A percentile compares a stretch with the other conserved stretches of the same genome.
phyloP scores from a whole-genome alignment of 352 stramenopile genomes.

The Chrysophaeum taylorii region DNA sequence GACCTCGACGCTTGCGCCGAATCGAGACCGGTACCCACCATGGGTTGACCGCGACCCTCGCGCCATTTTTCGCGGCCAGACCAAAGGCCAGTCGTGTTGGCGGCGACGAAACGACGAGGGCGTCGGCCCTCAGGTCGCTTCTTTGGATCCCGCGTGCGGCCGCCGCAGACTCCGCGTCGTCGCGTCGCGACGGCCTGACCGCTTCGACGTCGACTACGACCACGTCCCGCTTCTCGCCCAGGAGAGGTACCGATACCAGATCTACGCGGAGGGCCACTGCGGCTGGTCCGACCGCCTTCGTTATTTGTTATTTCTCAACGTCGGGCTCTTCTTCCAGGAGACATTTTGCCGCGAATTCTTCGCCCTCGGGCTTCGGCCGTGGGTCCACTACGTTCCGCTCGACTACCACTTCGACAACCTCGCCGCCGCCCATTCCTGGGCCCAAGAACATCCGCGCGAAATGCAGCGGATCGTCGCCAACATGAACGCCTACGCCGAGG shows the following conservation, averaged over 20 bases:
- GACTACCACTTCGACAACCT: background rate
- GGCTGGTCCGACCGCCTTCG: constrained; percentile 5
- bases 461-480: background rate
- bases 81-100: background rate
- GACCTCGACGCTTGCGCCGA: background rate
- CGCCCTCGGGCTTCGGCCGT: background rate
- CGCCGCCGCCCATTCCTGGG: background rate
- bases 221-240: background rate
- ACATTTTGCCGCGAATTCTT: background rate
- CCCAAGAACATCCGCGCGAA: background rate
- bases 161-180: background rate
- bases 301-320: background rate
- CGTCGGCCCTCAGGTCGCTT: background rate
- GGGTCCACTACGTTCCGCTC: constrained; percentile 1
- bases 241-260: background rate
- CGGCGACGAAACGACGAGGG: background rate
- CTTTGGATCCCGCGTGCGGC: background rate
- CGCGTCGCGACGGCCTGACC: background rate
- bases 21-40: background rate
- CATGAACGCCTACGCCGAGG: background rate
- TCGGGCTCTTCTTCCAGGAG: background rate
- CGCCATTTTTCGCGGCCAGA: background rate
- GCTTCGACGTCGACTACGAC: background rate
- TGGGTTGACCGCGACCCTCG: background rate
- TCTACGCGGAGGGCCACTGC: constrained; percentile 2